A percentile compares a stretch with the other conserved stretches of the same genome.
These are phyloP conservation scores for Myriosclerotinia scirpicola DNA, from an alignment of 2,329 filamentous ascomycete genomes.

Conservation along the genomic window DNA sequence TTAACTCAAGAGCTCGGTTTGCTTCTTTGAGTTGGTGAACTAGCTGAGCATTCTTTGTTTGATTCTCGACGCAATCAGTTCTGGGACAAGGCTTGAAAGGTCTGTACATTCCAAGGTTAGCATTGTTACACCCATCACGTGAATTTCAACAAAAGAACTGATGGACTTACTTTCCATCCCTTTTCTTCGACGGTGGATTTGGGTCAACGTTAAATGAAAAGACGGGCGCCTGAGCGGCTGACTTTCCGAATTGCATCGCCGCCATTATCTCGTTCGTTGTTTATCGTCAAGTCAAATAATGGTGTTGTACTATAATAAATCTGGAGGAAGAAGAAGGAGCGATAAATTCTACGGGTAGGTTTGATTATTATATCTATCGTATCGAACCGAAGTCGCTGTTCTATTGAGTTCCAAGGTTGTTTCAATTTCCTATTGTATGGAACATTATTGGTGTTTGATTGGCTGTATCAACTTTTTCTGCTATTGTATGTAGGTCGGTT, in stretches of 20 bases:
- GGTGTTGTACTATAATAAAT: neutral
- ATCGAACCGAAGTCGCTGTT: neutral
- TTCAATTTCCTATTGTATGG: neutral
- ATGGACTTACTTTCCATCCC: slow-evolving; percentile 10
- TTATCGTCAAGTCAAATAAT: neutral
- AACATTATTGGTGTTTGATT: neutral
- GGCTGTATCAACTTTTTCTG: neutral
- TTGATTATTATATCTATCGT: neutral
- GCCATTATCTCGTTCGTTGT: neutral
- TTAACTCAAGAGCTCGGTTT: neutral
- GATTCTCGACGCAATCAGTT: slow-evolving; percentile 18
- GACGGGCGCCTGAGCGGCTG: neutral
- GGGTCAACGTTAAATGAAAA: slow-evolving; percentile 7
- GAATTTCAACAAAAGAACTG: neutral
- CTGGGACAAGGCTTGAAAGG: slow-evolving; percentile 15
- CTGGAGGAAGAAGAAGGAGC: neutral
- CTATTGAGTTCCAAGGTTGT: neutral
- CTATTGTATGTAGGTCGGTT: neutral
- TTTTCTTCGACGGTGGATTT: neutral
- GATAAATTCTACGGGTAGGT: neutral
- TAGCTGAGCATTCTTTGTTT: slow-evolving; percentile 11
- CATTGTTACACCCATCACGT: slow-evolving; percentile 16
- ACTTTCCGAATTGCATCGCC: slow-evolving; percentile 9
- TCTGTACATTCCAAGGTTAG: slow-evolving; percentile 16
- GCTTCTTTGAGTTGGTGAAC: slow-evolving; percentile 12